These are phyloP conservation scores for Lunularia cruciata DNA, from an alignment of 225 moss, liverwort and hornwort species.

Conservation along the genomic window DNA sequence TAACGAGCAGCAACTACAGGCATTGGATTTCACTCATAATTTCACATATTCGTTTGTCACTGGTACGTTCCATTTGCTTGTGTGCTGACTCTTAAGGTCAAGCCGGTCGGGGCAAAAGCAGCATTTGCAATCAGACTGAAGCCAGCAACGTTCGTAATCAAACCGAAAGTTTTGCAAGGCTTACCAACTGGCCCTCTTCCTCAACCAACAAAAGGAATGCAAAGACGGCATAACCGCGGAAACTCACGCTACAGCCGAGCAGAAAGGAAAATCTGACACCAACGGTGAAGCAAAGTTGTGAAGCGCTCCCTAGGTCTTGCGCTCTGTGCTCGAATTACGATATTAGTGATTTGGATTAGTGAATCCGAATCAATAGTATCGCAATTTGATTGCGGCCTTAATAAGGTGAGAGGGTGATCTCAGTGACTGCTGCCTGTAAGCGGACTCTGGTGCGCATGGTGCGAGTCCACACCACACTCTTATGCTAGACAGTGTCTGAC, in stretches of 20 bases:
- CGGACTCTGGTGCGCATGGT: too few relatives aligned
- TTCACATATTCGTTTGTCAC: too few relatives aligned
- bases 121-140: slow-evolving; percentile 26
- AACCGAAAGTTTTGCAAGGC: slow-evolving; percentile 10
- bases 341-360: slow-evolving; percentile 32
- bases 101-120: background rate
- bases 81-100: background rate
- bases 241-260: background rate
- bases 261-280: background rate
- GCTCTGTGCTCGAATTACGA: slow-evolving; percentile 30
- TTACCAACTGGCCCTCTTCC: background rate
- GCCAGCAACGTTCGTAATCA: slow-evolving; percentile 23
- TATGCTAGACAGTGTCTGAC: too few relatives aligned
- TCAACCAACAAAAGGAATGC: too few relatives aligned
- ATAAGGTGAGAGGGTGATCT: too few relatives aligned
- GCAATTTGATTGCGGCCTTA: too few relatives aligned
- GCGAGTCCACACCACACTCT: too few relatives aligned
- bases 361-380: too few relatives aligned
- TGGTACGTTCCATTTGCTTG: too few relatives aligned
- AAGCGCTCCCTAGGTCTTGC: slow-evolving; percentile 10
- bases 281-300: slow-evolving; percentile 4
- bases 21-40: too few relatives aligned
- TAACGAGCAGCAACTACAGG: too few relatives aligned
- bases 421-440: too few relatives aligned
- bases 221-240: background rate